Percentiles rank a stretch among this genome's conserved stretches.
These are phyloP conservation scores for Fusarium pininemorale DNA, from an alignment of 2,329 filamentous ascomycete genomes.

Conservation along the genomic window DNA sequence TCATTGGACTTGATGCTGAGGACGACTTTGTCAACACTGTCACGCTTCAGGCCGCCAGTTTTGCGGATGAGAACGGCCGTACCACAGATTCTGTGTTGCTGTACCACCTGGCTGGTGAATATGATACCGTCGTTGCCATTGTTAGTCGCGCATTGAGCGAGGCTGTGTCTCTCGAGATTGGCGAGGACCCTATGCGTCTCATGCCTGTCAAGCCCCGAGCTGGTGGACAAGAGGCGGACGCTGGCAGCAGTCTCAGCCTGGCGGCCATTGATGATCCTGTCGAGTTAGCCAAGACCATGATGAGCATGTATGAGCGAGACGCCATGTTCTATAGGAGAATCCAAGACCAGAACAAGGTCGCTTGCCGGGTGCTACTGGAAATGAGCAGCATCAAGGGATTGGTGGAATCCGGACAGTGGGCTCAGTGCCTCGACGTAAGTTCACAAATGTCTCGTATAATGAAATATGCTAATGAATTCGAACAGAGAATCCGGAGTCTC, in stretches of 20 bases:
- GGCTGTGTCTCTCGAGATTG: slow-evolving; percentile 85
- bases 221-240: slow-evolving; percentile 51
- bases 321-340: slow-evolving; percentile 69
- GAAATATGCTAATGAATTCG: slow-evolving; percentile 25
- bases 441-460: background rate
- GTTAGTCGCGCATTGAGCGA: slow-evolving; percentile 91
- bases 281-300: slow-evolving; percentile 68
- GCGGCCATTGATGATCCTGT: slow-evolving; percentile 69
- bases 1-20: slow-evolving; percentile 83
- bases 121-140: slow-evolving; percentile 91
- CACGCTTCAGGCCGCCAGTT: slow-evolving; percentile 88
- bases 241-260: slow-evolving; percentile 67
- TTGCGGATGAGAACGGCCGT: slow-evolving; percentile 92
- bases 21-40: slow-evolving; percentile 91
- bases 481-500: slow-evolving; percentile 75
- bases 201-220: slow-evolving; percentile 81
- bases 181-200: slow-evolving; percentile 79
- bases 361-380: slow-evolving; percentile 65
- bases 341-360: slow-evolving; percentile 64
- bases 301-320: slow-evolving; percentile 69
- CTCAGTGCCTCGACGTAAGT: slow-evolving; percentile 67
- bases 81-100: slow-evolving; percentile 93
- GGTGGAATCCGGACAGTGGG: slow-evolving; percentile 65
- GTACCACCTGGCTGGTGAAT: slow-evolving; percentile 94
- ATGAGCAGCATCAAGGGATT: slow-evolving; percentile 69